Evolutionary conservation across 108 stramenopile genomes (phyloP).

Genomic region (Nannochloropsis granulata): DNA sequence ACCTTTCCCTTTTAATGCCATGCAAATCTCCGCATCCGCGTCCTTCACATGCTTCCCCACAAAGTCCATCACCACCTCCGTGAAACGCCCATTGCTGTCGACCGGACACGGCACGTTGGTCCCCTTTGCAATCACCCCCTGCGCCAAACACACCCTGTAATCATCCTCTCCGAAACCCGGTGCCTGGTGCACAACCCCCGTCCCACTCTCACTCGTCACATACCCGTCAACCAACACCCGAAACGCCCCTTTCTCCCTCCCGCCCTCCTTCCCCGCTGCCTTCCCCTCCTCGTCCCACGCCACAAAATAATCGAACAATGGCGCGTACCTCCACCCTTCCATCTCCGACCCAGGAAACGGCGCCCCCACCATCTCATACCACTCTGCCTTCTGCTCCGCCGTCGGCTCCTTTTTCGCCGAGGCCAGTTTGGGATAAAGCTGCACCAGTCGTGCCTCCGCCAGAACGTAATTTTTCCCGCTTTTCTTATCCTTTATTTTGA

Average conservation of each 20-base stretch:
- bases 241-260: conserved; percentile 44
- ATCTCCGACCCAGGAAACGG: conserved; percentile 62
- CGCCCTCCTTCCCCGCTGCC: background rate
- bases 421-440: conserved; percentile 81
- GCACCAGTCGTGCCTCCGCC: conserved; percentile 62
- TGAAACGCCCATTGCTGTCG: conserved; percentile 82
- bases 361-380: conserved; percentile 44
- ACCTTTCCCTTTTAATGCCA: conserved; percentile 60
- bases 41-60: conserved; percentile 81
- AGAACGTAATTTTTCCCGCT: conserved; percentile 61
- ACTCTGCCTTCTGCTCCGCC: conserved; percentile 45
- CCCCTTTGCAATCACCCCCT: conserved; percentile 79
- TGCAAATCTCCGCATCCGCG: conserved; percentile 80
- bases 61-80: conserved; percentile 57
- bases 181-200: conserved; percentile 98
- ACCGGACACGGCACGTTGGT: conserved; percentile 78
- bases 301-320: conserved; percentile 79
- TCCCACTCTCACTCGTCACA: conserved; percentile 96
- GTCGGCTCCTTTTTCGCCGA: conserved; percentile 64
- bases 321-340: conserved; percentile 74
- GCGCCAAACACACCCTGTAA: conserved; percentile 93
- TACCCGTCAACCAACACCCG: conserved; percentile 76
- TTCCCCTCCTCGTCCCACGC: conserved; percentile 8
- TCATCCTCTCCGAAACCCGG: conserved; percentile 99
- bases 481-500: conserved; percentile 75